These are phyloP conservation scores for Colletotrichum shisoi DNA, from an alignment of 2,329 filamentous ascomycete species.

Conservation along the genomic window DNA sequence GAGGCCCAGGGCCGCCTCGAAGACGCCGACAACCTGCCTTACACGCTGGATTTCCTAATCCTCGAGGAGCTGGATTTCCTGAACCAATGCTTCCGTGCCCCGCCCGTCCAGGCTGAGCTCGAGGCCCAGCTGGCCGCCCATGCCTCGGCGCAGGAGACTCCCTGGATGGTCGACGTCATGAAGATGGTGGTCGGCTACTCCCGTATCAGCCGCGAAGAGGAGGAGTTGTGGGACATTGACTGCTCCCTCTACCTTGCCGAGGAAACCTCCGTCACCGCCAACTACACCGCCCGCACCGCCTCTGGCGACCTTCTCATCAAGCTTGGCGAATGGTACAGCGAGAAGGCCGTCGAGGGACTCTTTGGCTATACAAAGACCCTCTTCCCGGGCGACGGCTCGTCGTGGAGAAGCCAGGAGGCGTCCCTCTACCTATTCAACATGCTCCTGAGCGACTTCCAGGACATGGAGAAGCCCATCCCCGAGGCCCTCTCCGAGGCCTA, in stretches of 20 bases:
- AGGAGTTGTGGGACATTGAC: constrained; percentile 95
- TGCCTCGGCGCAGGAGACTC: constrained; percentile 67
- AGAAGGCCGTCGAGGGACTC: constrained; percentile 78
- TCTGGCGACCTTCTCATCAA: constrained; percentile 93
- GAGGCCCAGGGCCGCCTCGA: constrained; percentile 88
- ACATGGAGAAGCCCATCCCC: constrained; percentile 75
- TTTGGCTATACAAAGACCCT: constrained; percentile 78
- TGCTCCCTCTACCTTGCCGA: constrained; percentile 95
- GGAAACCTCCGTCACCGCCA: constrained; percentile 91
- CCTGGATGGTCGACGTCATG: constrained; percentile 89
- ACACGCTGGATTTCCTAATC: constrained; percentile 91
- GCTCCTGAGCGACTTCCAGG: constrained; percentile 81
- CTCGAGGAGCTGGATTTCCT: constrained; percentile 95
- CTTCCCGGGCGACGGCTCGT: constrained; percentile 64
- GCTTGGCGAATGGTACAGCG: constrained; percentile 85
- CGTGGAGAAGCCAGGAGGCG: constrained; percentile 76
- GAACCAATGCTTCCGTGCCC: constrained; percentile 86
- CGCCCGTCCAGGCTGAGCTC: constrained; percentile 88
- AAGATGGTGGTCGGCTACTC: constrained; percentile 84
- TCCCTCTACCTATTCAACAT: constrained; percentile 86
- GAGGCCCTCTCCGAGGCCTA: constrained; percentile 75
- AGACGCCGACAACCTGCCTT: constrained; percentile 89
- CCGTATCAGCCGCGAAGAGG: constrained; percentile 90
- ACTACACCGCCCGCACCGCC: constrained; percentile 93
- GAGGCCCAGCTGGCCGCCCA: constrained; percentile 75